Evolutionary conservation across 1,139 yeast species (phyloP), one percentile per base, ranked within the genome.

Genomic region (Scheffersomyces insectosa): DNA sequence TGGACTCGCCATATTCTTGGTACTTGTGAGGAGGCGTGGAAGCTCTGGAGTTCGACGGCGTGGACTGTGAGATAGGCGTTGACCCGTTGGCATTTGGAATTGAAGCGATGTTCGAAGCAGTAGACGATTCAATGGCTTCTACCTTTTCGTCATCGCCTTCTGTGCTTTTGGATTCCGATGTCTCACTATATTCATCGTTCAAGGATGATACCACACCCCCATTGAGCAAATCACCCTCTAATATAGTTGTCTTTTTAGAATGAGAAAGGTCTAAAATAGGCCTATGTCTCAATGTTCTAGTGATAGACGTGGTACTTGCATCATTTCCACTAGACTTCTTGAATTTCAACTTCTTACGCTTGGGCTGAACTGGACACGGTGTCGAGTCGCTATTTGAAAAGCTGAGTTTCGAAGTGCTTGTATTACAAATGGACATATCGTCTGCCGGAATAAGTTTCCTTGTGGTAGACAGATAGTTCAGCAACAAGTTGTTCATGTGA

Each of bases 1-100:
- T 56, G 4, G 61, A 46, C 4, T 56, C 59, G 1, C 68, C 67
- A 27, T 54, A 59, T 33, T 62, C 70, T 38, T 57, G 46, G 8
- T 40, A 20, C 31, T 29, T 5, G 32, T 38, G 33, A 2, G 56
- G 57, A 4, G 64, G 64, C 2, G 62, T 55, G 5, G 57, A 50
- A 3, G 59, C 47, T 25, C 63, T 47, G 2, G 62, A 57, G 38
- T 57, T 59, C 7, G 63, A 57, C 2, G 64, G 64, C 1, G 64
- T 59, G 28, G 60, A 55, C 40, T 58, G 63, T 20, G 60, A 56
- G 6, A 59, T 57, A 3, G 63, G 64, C 1, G 62, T 58, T 2
- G 49, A 39, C 25, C 30, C 36, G 39, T 38, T 37, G 30, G 48
- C 30, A 25, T 34, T 38, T 20, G 40, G 42, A 15, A 35, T 34